Percentiles rank a stretch among this genome's conserved stretches.
Evolutionary conservation across 108 stramenopile genomes (phyloP).

Genomic region (Cyclotella choctawhatcheeana): DNA sequence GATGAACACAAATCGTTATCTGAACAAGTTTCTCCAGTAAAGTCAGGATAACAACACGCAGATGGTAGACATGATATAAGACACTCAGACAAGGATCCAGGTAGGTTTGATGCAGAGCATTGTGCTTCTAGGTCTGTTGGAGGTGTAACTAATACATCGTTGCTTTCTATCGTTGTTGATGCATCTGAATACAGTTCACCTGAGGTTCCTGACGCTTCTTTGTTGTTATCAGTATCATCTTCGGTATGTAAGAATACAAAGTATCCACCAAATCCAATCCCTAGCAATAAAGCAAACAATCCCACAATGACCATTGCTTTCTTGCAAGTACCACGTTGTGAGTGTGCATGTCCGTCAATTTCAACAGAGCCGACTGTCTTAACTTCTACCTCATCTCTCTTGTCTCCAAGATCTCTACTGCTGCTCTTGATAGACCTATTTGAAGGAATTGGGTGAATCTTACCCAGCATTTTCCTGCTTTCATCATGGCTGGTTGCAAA

Average conservation of each 20-base stretch:
- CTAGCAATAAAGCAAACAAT: not conserved
- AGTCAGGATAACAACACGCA: conserved; percentile 23
- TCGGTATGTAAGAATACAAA: not conserved
- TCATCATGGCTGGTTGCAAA: too few species aligned
- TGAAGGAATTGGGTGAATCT: too few species aligned
- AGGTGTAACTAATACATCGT: not conserved
- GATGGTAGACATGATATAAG: conserved; percentile 24
- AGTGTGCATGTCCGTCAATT: not conserved
- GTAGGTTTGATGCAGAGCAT: conserved; percentile 39
- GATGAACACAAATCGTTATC: conserved; percentile 11
- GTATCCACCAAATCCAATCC: not conserved
- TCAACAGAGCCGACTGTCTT: too few species aligned
- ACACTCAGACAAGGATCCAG: conserved; percentile 29
- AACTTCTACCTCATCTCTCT: too few species aligned
- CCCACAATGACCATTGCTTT: too few species aligned
- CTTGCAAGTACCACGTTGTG: too few species aligned
- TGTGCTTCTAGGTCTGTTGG: conserved; percentile 30
- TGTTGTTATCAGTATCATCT: not conserved
- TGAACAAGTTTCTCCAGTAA: conserved; percentile 6
- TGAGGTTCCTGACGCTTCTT: not conserved
- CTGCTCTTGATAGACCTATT: too few species aligned
- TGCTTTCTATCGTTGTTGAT: not conserved
- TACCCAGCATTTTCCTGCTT: too few species aligned
- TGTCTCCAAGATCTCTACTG: too few species aligned
- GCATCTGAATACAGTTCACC: not conserved